Percentiles rank a stretch among this genome's conserved stretches.
Evolutionary conservation across 169 alveolate genomes (phyloP).

Genomic region (Plasmodium cynomolgi): DNA sequence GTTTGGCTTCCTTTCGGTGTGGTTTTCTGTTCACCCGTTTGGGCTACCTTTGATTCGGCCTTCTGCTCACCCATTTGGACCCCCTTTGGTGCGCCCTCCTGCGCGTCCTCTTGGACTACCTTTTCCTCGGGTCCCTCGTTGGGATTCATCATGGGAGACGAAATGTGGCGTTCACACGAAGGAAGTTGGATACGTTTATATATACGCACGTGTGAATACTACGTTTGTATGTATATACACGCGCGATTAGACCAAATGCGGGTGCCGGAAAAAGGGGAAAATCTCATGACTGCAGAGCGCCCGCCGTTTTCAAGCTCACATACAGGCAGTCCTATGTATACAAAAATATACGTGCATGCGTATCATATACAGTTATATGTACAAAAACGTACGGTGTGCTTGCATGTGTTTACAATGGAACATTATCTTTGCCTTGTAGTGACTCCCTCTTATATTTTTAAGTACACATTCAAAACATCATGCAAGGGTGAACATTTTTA

Average conservation of each 20-base stretch:
- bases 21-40: neutral
- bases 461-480: neutral
- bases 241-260: neutral
- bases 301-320: neutral
- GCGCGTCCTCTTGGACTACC: neutral
- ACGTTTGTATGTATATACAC: neutral
- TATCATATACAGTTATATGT: neutral
- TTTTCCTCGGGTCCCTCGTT: neutral
- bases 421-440: neutral
- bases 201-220: neutral
- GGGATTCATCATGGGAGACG: neutral
- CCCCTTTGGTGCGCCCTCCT: neutral
- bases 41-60: neutral
- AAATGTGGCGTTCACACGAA: neutral
- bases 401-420: neutral
- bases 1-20: neutral
- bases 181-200: constrained; percentile 12
- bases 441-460: neutral
- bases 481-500: neutral
- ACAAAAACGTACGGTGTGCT: neutral
- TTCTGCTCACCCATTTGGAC: neutral
- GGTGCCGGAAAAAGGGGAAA: neutral
- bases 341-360: neutral
- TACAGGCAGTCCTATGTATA: neutral
- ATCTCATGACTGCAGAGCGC: neutral